Evolutionary conservation across 768 basidiomycete species (phyloP).

Genomic region (Panellus pusillus): DNA sequence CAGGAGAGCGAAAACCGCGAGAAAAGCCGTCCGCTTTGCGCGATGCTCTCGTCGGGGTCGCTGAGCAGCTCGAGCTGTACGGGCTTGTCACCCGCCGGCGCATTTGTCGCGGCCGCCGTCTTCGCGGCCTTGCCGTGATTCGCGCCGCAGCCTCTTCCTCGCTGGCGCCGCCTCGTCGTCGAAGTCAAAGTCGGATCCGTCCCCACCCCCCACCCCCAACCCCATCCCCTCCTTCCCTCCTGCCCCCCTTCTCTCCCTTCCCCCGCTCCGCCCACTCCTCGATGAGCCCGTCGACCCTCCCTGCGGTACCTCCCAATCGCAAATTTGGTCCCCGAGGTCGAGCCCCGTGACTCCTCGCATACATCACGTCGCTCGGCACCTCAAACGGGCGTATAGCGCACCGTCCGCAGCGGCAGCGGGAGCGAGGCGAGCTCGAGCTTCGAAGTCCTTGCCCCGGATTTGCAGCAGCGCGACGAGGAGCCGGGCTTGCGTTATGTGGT

Average conservation of each 20-base stretch:
- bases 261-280: conserved; percentile 73
- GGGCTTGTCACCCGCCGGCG: conserved; percentile 47
- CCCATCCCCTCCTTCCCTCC: conserved; percentile 42
- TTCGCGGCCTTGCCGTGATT: conserved; percentile 38
- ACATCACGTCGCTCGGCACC: conserved; percentile 74
- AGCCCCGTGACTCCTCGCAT: conserved; percentile 76
- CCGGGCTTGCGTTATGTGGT: conserved; percentile 98
- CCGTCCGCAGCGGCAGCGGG: conserved; percentile 84
- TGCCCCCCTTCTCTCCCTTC: too few species aligned
- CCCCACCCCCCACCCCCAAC: conserved; percentile 34
- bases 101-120: conserved; percentile 27
- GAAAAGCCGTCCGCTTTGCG: too few species aligned
- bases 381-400: conserved; percentile 96
- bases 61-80: too few species aligned
- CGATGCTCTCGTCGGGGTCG: too few species aligned
- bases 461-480: conserved; percentile 85
- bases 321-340: conserved; percentile 77
- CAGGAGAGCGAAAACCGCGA: too few species aligned
- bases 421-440: too few species aligned
- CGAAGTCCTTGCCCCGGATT: conserved; percentile 87
- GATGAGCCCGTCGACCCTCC: conserved; percentile 76
- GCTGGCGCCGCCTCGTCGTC: conserved; percentile 47
- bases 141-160: conserved; percentile 41
- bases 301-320: conserved; percentile 79
- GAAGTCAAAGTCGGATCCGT: conserved; percentile 56